Percentiles rank a stretch among this genome's conserved stretches.
Evolutionary conservation across 2,329 filamentous ascomycete species (phyloP).

Genomic region (Plectosphaerella plurivora): DNA sequence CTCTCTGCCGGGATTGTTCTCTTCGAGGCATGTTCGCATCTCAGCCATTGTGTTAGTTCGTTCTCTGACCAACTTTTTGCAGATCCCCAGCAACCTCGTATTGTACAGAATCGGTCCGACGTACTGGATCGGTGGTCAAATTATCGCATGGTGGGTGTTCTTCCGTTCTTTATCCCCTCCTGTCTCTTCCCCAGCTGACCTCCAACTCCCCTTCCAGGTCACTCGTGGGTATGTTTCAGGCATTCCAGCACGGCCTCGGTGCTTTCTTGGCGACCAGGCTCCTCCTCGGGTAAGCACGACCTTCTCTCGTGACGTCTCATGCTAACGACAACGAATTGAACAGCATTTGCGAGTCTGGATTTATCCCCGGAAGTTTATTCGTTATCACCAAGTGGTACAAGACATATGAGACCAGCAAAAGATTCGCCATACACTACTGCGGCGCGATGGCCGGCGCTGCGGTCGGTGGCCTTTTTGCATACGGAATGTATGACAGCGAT

Average conservation of each 20-base stretch:
- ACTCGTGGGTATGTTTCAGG: constrained; percentile 29
- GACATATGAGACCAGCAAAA: constrained; percentile 36
- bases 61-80: not conserved
- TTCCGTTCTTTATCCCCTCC: not conserved
- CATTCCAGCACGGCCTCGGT: constrained; percentile 24
- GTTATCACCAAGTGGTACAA: constrained; percentile 45
- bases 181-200: too few relatives aligned
- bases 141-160: constrained; percentile 32
- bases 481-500: constrained; percentile 28
- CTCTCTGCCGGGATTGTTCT: constrained; percentile 44
- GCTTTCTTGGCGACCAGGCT: constrained; percentile 31
- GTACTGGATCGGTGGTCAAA: constrained; percentile 38
- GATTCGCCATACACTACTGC: constrained; percentile 39
- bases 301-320: not conserved
- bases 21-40: constrained; percentile 18
- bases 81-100: constrained; percentile 42
- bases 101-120: constrained; percentile 39
- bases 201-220: constrained; percentile 16
- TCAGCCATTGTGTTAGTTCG: not conserved
- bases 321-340: not conserved
- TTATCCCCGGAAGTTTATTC: constrained; percentile 41
- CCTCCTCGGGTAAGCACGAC: constrained; percentile 16
- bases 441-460: constrained; percentile 36
- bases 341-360: constrained; percentile 30
- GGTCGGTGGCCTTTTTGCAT: constrained; percentile 34